Evolutionary conservation across 192 early-diverging fungal genomes (phyloP).

Genomic region (Cetraspora pellucida): DNA sequence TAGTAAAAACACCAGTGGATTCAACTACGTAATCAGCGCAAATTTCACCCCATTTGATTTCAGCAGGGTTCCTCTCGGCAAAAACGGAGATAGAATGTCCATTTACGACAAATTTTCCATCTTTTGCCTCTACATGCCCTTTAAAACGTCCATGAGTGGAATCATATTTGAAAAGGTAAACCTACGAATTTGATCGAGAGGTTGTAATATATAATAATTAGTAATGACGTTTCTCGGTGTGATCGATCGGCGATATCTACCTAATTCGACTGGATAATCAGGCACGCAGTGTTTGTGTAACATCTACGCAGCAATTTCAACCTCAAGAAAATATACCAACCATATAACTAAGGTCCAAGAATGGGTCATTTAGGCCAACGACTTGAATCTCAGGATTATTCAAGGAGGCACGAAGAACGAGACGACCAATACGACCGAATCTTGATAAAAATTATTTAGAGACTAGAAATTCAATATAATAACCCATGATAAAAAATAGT

Average conservation of each 20-base stretch:
- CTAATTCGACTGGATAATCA: neutral
- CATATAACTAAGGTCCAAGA: constrained; percentile 96
- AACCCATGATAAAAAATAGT: neutral
- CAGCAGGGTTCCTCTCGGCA: constrained; percentile 74
- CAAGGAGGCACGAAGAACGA: constrained; percentile 89
- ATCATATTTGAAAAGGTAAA: constrained; percentile 98
- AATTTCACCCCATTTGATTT: constrained; percentile 85
- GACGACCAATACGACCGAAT: constrained; percentile 98
- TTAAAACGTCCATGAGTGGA: constrained; percentile 97
- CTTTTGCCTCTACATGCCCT: constrained; percentile 75
- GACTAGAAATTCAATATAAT: too few relatives aligned
- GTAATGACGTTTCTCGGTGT: too few relatives aligned
- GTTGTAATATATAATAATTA: constrained; percentile 25
- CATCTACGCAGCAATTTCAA: too few relatives aligned
- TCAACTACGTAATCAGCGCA: constrained; percentile 95
- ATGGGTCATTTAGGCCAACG: constrained; percentile 95
- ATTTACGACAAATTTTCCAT: constrained; percentile 90
- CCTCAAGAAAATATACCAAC: constrained; percentile 39
- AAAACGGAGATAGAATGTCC: constrained; percentile 77
- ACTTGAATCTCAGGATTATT: constrained; percentile 74
- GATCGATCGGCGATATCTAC: too few relatives aligned
- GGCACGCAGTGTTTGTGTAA: neutral
- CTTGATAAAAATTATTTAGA: constrained; percentile 37
- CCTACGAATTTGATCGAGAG: constrained; percentile 40
- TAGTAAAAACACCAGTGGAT: constrained; percentile 99